phyloP scores from a whole-genome alignment of 805 yeast species.

The Ogataea philodendri region DNA sequence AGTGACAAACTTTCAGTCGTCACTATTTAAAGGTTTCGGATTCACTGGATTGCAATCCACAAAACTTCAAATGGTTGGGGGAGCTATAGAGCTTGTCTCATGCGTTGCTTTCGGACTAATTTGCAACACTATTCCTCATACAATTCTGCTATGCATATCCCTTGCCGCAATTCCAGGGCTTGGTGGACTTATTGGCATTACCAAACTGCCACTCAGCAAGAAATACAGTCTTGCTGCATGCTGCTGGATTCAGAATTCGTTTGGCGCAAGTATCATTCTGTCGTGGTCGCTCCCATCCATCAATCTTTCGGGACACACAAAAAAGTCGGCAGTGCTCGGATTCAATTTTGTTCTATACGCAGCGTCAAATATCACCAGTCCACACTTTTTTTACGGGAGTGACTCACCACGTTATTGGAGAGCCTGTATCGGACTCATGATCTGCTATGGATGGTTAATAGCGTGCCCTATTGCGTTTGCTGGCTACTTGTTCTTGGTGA shows the following conservation, averaged over 20 bases:
- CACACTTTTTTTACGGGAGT: slow-evolving; percentile 42
- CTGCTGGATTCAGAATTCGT: slow-evolving; percentile 26
- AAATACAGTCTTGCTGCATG: slow-evolving; percentile 16
- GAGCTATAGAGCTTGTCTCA: slow-evolving; percentile 6
- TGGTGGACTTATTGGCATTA: slow-evolving; percentile 39
- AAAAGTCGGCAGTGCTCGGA: slow-evolving; percentile 44
- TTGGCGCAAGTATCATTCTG: slow-evolving; percentile 25
- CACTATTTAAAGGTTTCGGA: slow-evolving; percentile 10
- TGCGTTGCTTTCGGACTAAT: slow-evolving; percentile 5
- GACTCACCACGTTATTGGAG: slow-evolving; percentile 45
- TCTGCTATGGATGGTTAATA: slow-evolving; percentile 7
- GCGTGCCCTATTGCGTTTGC: slow-evolving; percentile 10
- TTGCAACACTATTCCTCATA: slow-evolving; percentile 11
- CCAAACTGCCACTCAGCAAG: slow-evolving; percentile 41
- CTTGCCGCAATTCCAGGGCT: slow-evolving; percentile 40
- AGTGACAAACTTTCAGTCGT: slow-evolving; percentile 15
- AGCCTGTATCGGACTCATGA: slow-evolving; percentile 34
- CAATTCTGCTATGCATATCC: slow-evolving; percentile 27
- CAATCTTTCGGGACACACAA: slow-evolving; percentile 52
- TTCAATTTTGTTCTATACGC: slow-evolving; percentile 41
- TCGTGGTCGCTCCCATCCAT: slow-evolving; percentile 34
- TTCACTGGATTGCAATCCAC: slow-evolving; percentile 11
- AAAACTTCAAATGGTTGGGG: slow-evolving; percentile 10
- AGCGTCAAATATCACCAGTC: slow-evolving; percentile 52
- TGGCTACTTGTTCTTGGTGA: slow-evolving; percentile 34